A percentile compares a stretch with the other conserved stretches of the same genome.
These are phyloP conservation scores for Phalaenopsis equestris DNA, from an alignment of 106 monocot genomes.

Conservation along the genomic window DNA sequence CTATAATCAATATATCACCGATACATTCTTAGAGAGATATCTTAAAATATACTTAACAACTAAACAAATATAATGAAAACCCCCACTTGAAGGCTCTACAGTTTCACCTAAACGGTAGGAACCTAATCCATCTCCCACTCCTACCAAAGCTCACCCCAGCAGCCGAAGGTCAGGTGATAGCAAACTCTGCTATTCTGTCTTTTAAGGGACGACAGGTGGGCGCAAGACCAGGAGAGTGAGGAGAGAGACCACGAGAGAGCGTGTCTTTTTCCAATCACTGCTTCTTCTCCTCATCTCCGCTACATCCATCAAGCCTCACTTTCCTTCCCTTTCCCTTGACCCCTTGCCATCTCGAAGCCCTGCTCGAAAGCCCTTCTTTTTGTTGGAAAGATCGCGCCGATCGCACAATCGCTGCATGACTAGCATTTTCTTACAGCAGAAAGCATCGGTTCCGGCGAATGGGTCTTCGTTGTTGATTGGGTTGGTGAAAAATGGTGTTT, in stretches of 20 bases:
- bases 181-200: neutral
- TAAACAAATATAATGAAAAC: too few relatives aligned
- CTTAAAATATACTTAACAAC: too few relatives aligned
- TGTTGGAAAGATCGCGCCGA: neutral
- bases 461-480: neutral
- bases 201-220: neutral
- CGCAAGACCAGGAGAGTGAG: too few relatives aligned
- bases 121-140: neutral
- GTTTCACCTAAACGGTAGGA: neutral
- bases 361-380: too few relatives aligned
- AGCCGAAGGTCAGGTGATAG: neutral
- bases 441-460: neutral
- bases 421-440: neutral
- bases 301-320: neutral
- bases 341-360: neutral
- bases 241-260: neutral
- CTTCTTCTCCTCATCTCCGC: neutral
- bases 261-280: constrained; percentile 7
- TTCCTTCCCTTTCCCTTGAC: neutral
- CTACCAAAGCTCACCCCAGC: neutral
- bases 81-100: neutral
- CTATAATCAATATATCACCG: too few relatives aligned
- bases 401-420: neutral
- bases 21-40: too few relatives aligned
- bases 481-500: constrained; percentile 2